phyloP scores from a whole-genome alignment of 2,329 filamentous ascomycete species.

The Parastagonospora nodorum region DNA sequence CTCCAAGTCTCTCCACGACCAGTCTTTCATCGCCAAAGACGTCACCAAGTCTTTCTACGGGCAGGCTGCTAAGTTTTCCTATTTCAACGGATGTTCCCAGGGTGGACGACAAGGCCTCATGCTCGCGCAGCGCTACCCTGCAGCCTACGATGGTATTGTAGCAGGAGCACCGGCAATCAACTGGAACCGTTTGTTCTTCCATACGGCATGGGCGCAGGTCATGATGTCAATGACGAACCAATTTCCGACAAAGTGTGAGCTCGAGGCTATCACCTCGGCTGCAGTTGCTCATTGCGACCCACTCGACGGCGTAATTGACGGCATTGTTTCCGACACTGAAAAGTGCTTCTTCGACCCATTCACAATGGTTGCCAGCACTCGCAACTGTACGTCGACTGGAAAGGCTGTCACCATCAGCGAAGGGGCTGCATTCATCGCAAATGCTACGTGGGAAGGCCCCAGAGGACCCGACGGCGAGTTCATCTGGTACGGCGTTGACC shows the following conservation, averaged over 20 bases:
- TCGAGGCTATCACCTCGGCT: constrained; percentile 21
- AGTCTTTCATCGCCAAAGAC: constrained; percentile 14
- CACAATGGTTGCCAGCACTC: constrained; percentile 17
- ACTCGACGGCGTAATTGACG: constrained; percentile 28
- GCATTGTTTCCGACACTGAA: constrained; percentile 25
- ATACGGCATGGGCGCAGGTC: constrained; percentile 21
- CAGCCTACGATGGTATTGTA: constrained; percentile 35
- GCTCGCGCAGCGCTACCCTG: constrained; percentile 40
- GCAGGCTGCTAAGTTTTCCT: constrained; percentile 29
- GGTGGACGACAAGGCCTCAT: constrained; percentile 41
- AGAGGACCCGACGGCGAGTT: constrained; percentile 15
- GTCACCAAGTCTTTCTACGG: constrained; percentile 37
- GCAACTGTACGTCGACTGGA: no score
- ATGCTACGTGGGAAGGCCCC: constrained; percentile 21
- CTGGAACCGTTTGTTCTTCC: constrained; percentile 12
- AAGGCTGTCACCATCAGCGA: constrained; percentile 10
- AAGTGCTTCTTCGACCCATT: constrained; percentile 30
- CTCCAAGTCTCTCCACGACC: constrained; percentile 39
- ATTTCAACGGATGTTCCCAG: constrained; percentile 42
- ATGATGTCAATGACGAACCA: constrained; percentile 24
- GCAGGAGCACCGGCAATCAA: constrained; percentile 36
- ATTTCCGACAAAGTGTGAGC: constrained; percentile 26
- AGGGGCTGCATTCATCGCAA: constrained; percentile 18
- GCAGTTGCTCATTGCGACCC: constrained; percentile 29
- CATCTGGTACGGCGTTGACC: constrained; percentile 17